Evolutionary conservation across 345 rosid genomes (phyloP), one percentile per base, ranked within the genome.

Genomic region (Syzygium oleosum): DNA sequence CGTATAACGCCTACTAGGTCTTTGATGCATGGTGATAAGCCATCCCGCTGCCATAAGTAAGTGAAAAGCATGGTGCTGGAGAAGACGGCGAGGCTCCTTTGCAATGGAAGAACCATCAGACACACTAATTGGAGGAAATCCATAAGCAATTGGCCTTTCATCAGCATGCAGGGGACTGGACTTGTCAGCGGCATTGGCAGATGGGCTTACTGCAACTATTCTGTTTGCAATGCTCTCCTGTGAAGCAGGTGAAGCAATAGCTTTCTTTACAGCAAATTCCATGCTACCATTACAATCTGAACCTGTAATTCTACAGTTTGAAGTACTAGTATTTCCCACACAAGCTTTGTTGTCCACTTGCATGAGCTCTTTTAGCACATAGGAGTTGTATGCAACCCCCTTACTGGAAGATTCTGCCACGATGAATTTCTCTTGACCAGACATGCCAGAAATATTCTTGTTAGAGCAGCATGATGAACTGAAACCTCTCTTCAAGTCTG

Each of bases 11-110:
- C 95, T 93, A 68, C 97, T 58, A 61, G 95, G 89, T 88, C 96
- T 93, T 88, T 89, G 89, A 80, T 90, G 94, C 91, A 83, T 95
- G 89, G 91, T 96, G 84, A 96, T 84, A 83, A 84, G 86, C 99
- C 99, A 97, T 85, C 96, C 96, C 12, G 94, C 93, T 25, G 91
- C 88, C 73, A 79, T 87, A 84, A 97, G 94, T 86, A 97, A 86
- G 88, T 89, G 87, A 88, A 90, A 63, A 77, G 91, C 91, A 91
- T 91, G 93, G 78, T 89, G 91, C 83, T 94, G 94, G 89, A 97
- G 96, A 92, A 95, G 92, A 84, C 93, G 91, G 87, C 98, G 97
- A 29, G 96, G 95, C 89, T 97, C 98, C 89, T 91, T 91, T 88
- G 91, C 91, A 83, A 85, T 85, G 61, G 93, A 86, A 87, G 92